phyloP scores from a whole-genome alignment of 345 rosid species.

The Isatis tinctoria region DNA sequence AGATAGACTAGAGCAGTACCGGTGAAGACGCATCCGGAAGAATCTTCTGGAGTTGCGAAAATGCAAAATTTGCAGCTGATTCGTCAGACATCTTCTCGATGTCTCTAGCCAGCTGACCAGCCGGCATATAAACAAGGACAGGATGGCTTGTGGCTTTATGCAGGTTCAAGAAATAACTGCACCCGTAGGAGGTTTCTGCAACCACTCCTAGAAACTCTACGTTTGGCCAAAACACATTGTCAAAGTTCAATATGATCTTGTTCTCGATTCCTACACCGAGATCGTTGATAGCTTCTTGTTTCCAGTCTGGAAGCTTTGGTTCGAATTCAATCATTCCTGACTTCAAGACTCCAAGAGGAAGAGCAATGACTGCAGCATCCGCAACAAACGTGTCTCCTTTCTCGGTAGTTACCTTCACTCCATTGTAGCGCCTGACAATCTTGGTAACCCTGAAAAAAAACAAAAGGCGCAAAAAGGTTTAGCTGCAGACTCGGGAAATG shows the following conservation, averaged over 20 bases:
- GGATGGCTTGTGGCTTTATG: constrained; percentile 92
- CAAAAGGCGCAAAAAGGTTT: background rate
- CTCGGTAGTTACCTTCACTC: constrained; percentile 80
- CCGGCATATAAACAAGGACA: constrained; percentile 95
- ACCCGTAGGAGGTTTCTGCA: constrained; percentile 83
- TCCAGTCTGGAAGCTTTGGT: constrained; percentile 90
- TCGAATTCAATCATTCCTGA: constrained; percentile 63
- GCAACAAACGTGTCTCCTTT: constrained; percentile 63
- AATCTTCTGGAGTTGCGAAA: constrained; percentile 76
- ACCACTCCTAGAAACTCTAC: constrained; percentile 98
- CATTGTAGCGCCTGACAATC: constrained; percentile 55
- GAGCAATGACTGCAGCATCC: constrained; percentile 78
- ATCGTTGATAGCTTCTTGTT: constrained; percentile 79
- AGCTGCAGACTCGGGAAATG: background rate
- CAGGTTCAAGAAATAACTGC: constrained; percentile 95
- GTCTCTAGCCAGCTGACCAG: constrained; percentile 96
- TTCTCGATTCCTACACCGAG: constrained; percentile 97
- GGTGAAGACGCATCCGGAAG: constrained; percentile 85
- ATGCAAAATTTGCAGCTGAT: constrained; percentile 87
- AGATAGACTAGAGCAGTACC: constrained; percentile 35
- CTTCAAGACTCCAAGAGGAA: constrained; percentile 95
- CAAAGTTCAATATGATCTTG: constrained; percentile 78
- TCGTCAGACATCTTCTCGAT: constrained; percentile 94
- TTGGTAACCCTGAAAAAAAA: constrained; percentile 55
- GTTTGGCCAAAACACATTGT: constrained; percentile 94